Conservation (phyloP, 2,329 filamentous ascomycete genomes). For the Curvularia hawaiiensis region DNA sequence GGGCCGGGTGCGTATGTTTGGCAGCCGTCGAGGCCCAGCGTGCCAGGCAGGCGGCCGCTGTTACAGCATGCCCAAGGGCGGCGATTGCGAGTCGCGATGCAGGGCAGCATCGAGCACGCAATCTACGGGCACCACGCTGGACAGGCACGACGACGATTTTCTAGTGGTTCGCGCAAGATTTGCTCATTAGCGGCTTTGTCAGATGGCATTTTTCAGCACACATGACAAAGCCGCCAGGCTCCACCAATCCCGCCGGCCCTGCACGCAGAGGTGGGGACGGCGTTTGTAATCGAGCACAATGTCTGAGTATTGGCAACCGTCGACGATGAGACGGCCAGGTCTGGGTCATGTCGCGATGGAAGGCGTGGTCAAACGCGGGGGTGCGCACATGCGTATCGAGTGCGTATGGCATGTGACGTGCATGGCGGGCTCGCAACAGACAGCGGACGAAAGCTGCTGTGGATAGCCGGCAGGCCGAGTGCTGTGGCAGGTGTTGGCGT, state of each 20-base stretch:
- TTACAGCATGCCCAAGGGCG: background rate
- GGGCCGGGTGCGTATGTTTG: background rate
- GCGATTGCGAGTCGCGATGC: too few relatives aligned
- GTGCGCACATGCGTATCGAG: background rate
- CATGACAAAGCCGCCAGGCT: slow-evolving; percentile 26
- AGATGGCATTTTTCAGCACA: slow-evolving; percentile 37
- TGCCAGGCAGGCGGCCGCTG: background rate
- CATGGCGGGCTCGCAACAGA: slow-evolving; percentile 4
- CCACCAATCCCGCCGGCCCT: slow-evolving; percentile 24
- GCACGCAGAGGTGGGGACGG: slow-evolving; percentile 2
- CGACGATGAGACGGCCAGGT: background rate
- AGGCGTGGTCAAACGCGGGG: slow-evolving; percentile 7
- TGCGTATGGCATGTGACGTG: slow-evolving; percentile 1
- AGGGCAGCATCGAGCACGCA: background rate
- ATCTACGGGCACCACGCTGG: background rate
- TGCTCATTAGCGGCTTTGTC: slow-evolving; percentile 28
- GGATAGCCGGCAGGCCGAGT: slow-evolving; percentile 20
- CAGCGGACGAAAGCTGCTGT: slow-evolving; percentile 15
- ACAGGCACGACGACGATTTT: background rate
- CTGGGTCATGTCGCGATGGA: slow-evolving; percentile 17
- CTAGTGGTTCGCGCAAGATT: slow-evolving; percentile 12
- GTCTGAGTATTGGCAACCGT: too few relatives aligned
- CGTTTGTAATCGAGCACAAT: slow-evolving; percentile 15
- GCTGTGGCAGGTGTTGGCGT: slow-evolving; percentile 1
- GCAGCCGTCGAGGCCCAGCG: background rate